Percentiles rank a stretch among this genome's conserved stretches.
Evolutionary conservation across 306 rosid species (phyloP).

Genomic region (Rosa lucieae): DNA sequence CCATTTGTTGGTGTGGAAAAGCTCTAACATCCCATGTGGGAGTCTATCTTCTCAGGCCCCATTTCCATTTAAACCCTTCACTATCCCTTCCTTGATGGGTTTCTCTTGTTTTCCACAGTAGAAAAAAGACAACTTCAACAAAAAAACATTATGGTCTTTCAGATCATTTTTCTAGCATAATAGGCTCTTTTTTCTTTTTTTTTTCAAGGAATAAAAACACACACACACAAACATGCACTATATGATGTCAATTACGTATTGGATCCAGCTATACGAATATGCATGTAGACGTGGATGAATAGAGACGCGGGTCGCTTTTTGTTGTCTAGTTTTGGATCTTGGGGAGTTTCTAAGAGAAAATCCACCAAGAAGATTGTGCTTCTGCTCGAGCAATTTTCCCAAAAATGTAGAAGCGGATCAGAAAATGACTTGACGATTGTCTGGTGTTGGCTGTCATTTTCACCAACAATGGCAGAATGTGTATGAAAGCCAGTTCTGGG

Average conservation of each 20-base stretch:
- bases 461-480: slow-evolving; percentile 4
- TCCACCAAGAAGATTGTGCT: neutral
- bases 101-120: slow-evolving; percentile 30
- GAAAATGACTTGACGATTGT: neutral
- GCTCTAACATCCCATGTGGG: slow-evolving; percentile 61
- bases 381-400: neutral
- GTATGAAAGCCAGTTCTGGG: neutral
- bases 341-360: neutral
- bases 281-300: neutral
- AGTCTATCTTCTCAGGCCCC: slow-evolving; percentile 41
- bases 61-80: slow-evolving; percentile 35
- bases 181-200: slow-evolving; percentile 4
- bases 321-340: neutral
- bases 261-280: neutral
- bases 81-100: slow-evolving; percentile 33
- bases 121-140: neutral
- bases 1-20: slow-evolving; percentile 38
- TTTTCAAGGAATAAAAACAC: neutral
- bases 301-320: neutral
- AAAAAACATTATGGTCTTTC: too few species aligned
- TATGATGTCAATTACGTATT: neutral
- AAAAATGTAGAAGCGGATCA: neutral
- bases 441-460: slow-evolving; percentile 4
- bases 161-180: too few species aligned
- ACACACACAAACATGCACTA: too few species aligned